Conservation (phyloP, 2,329 filamentous ascomycete genomes). For the Tolypocladium sp. region DNA sequence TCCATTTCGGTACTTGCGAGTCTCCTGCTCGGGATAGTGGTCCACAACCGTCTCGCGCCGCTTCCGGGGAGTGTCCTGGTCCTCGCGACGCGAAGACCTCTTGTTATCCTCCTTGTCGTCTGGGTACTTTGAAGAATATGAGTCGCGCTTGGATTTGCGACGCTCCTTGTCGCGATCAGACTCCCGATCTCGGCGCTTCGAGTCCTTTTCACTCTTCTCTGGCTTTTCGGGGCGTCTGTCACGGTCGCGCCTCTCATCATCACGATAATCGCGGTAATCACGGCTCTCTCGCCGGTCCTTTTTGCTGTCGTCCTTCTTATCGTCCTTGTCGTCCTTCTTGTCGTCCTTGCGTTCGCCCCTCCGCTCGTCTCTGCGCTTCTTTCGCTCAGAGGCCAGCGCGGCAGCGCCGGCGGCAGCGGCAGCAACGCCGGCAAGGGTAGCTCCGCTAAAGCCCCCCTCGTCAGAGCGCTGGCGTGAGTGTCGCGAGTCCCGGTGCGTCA, state of each 20-base stretch:
- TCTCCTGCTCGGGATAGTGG: constrained; percentile 12
- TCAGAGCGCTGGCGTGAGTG: constrained; percentile 21
- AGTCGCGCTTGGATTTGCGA: constrained; percentile 19
- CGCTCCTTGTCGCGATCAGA: constrained; percentile 14
- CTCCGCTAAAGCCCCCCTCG: constrained; percentile 29
- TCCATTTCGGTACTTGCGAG: constrained; percentile 13
- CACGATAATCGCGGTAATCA: constrained; percentile 4
- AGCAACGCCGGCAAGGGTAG: constrained; percentile 37
- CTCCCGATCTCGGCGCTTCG: constrained; percentile 8
- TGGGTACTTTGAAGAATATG: constrained; percentile 16
- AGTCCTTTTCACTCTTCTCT: constrained; percentile 9
- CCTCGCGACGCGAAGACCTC: constrained; percentile 21
- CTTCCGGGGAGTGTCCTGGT: constrained; percentile 19
- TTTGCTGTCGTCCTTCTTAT: neutral
- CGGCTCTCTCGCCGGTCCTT: constrained; percentile 4
- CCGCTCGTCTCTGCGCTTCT: constrained; percentile 11
- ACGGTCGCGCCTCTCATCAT: constrained; percentile 10
- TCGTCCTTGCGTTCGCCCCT: constrained; percentile 12
- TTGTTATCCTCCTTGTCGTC: constrained; percentile 18
- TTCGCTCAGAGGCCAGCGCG: constrained; percentile 16
- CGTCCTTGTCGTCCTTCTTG: constrained; percentile 3
- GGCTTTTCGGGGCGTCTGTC: constrained; percentile 6
- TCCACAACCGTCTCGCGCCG: constrained; percentile 16
- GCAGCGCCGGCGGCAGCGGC: constrained; percentile 39
- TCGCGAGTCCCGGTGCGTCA: constrained; percentile 23